Base-by-base conservation (phyloP, 345 rosid genomes). In the Turritis glabra region DNA sequence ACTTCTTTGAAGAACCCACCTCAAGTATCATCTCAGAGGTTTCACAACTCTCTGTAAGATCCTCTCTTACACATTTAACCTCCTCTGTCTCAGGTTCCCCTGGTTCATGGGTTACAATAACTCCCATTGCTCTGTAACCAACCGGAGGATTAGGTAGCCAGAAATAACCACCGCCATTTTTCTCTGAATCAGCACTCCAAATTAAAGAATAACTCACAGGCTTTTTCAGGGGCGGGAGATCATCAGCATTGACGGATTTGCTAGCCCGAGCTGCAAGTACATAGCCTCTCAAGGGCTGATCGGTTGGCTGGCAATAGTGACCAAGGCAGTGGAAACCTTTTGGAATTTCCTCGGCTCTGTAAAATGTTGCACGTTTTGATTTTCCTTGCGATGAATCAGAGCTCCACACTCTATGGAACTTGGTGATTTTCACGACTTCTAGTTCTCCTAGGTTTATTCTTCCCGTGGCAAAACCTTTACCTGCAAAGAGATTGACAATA, bases 61-160 rank as follows among this genome's bases (percentile, higher is more conserved):
- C 97, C 59, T 79, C 87, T 73, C 98, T 77, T 8, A 91, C 90
- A 54, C 98, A 93, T 62, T 89, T 83, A 63, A 88, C 85, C 75
- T 83, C 86, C 3, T 86, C 91, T 30, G 84, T 71, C 25, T 81
- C 72, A 75, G 98, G 98, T 72, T 85, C 84, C 52, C 66, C 75
- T 3, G 74, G 76, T 32, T 38, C 37, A 44, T 74, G 40, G 3
- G 96, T 88, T 21, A 91, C 98, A 55, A 91, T 66, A 56, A 93
- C 54, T 19, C 98, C 98, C 90, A 88, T 73, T 37, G 98, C 87
- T 85, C 72, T 88, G 66, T 93, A 93, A 67, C 98, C 98, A 37
- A 33, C 44, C 0, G 96, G 97, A 17, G 98, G 86, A 64, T 85
- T 91, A 17, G 98, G 96, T 54, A 80, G 78, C 98, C 98, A 93